Evolutionary conservation across 140 eudicot genomes (phyloP).

Genomic region (Bidens hawaiensis): DNA sequence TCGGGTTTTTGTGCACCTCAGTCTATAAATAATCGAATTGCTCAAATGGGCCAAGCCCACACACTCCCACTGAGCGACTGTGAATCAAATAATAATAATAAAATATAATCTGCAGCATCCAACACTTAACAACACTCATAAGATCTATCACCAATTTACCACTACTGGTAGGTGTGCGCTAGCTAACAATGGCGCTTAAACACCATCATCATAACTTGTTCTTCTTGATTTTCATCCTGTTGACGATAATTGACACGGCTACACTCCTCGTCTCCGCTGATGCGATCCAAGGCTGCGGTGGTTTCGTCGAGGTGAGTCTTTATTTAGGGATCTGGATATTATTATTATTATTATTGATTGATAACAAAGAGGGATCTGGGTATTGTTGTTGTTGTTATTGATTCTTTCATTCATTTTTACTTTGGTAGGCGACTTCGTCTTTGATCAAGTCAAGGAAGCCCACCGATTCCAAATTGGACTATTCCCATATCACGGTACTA

Average conservation of each 20-base stretch:
- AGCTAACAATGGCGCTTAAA: conserved; percentile 38
- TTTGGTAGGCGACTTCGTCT: no score
- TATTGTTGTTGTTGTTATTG: not conserved
- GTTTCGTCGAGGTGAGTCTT: conserved; percentile 98
- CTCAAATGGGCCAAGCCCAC: no score
- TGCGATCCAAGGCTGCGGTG: conserved; percentile 96
- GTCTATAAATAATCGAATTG: no score
- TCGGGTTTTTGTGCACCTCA: no score
- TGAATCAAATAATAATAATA: no score
- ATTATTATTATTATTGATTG: not conserved
- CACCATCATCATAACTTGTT: conserved; percentile 12
- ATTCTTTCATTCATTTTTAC: not conserved
- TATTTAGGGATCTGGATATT: not conserved
- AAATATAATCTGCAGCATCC: conserved; percentile 1
- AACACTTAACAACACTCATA: not conserved
- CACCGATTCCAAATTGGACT: no score
- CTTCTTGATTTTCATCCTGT: no score
- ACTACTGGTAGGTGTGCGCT: conserved; percentile 10
- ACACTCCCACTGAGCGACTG: no score
- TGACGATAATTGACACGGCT: conserved; percentile 8
- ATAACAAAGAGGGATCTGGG: no score
- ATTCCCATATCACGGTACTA: no score
- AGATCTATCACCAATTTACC: conserved; percentile 29
- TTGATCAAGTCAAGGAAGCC: no score
- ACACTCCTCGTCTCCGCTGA: conserved; percentile 51